These are phyloP conservation scores for Vaccinium darrowii DNA, from an alignment of 148 eudicot species.

Conservation along the genomic window DNA sequence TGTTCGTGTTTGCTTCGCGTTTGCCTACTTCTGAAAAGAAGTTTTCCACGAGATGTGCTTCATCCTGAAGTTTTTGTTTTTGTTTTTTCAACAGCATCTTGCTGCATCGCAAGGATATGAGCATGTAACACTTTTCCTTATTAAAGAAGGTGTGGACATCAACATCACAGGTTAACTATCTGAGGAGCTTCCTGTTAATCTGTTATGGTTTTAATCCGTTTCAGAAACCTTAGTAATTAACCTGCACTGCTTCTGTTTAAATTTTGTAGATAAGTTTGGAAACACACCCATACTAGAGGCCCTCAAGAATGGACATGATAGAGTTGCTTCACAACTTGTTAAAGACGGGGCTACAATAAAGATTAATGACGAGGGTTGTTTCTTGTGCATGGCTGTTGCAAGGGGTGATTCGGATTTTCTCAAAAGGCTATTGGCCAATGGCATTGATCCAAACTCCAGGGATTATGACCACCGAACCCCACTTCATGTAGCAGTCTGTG, in stretches of 20 bases:
- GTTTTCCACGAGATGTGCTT: not conserved
- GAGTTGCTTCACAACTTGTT: slow-evolving; percentile 59
- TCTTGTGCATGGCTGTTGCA: slow-evolving; percentile 58
- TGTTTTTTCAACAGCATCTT: slow-evolving; percentile 59
- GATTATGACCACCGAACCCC: slow-evolving; percentile 84
- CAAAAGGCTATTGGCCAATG: slow-evolving; percentile 54
- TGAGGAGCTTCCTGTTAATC: not conserved
- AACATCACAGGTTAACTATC: slow-evolving; percentile 55
- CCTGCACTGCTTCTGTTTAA: not conserved
- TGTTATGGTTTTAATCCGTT: not conserved
- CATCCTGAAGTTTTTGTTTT: not conserved
- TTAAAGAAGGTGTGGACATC: slow-evolving; percentile 65
- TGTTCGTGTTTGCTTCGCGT: not conserved
- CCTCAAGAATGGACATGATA: slow-evolving; percentile 70
- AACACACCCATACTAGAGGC: slow-evolving; percentile 84
- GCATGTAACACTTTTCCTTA: slow-evolving; percentile 55
- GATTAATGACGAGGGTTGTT: slow-evolving; percentile 62
- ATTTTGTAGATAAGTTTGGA: slow-evolving; percentile 62
- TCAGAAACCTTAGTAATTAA: not conserved
- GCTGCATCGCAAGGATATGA: slow-evolving; percentile 88
- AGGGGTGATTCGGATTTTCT: slow-evolving; percentile 64
- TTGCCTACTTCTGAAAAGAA: not conserved
- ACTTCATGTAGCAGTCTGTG: slow-evolving; percentile 77
- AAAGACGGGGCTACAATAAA: slow-evolving; percentile 53
- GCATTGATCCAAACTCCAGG: slow-evolving; percentile 67